Percentiles rank a stretch among this genome's conserved stretches.
phyloP scores from a whole-genome alignment of 305 asterid genomes.

The Solanum hybrid region DNA sequence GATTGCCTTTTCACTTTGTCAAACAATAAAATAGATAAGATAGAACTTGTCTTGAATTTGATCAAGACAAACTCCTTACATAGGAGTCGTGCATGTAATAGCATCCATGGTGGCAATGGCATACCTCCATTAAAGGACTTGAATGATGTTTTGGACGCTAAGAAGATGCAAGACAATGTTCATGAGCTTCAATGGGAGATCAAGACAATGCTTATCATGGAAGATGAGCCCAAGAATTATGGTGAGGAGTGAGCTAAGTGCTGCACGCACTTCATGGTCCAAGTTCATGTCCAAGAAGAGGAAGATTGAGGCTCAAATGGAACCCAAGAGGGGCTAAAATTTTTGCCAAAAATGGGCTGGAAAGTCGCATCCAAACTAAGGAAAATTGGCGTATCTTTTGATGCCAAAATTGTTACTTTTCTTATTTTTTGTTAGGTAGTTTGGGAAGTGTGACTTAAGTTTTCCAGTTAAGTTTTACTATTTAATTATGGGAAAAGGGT shows the following conservation, averaged over 20 bases:
- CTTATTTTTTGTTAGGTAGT: not conserved
- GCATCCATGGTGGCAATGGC: not conserved
- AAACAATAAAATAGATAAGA: not conserved
- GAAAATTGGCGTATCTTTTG: not conserved
- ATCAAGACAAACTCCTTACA: not conserved
- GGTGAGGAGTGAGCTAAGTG: not conserved
- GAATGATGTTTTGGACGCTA: not conserved
- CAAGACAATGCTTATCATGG: not conserved
- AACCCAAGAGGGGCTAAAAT: not conserved
- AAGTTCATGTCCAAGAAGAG: not conserved
- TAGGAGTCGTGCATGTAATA: not conserved
- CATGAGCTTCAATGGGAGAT: not conserved
- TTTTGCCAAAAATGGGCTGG: not conserved
- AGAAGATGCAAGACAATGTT: not conserved
- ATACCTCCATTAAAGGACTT: not conserved
- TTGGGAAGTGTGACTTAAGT: not conserved
- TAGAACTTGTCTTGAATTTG: not conserved
- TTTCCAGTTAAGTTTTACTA: not conserved
- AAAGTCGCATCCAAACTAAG: not conserved
- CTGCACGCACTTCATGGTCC: not conserved
- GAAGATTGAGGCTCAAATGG: not conserved
- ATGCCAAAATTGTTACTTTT: not conserved
- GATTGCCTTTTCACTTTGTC: not conserved
- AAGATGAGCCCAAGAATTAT: not conserved
- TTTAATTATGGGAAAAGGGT: not conserved